Base-by-base conservation (phyloP, 2,329 filamentous ascomycete species). In the Neofusicoccum umdonicola region DNA sequence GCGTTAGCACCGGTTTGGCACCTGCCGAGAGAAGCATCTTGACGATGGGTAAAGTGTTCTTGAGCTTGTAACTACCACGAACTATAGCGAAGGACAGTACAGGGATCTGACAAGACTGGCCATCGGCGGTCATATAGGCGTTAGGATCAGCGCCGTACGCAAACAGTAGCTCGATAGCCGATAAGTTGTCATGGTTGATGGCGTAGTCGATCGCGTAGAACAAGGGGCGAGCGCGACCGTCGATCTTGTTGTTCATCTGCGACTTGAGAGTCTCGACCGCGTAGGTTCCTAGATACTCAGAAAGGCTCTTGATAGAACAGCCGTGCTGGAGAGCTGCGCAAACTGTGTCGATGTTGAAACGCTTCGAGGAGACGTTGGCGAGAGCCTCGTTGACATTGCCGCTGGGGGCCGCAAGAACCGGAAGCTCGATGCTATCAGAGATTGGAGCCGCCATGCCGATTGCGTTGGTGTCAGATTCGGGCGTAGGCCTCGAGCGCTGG, bases 151-250 rank as follows among this genome's bases (percentile, higher is more conserved):
- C 50, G 27, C 48, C 27, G 12, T 63, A 22, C n/a, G 56, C n/a
- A 13, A 63, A 15, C 48, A 63, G 13, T 19, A 63, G 27, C 13
- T 22, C 15, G 39, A 63, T 22, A 11, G 34, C 5, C 48, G 37
- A 8, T 4, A 50, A 7, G 48, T 17, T 34, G 41, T 56, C 19
- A 15, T 42, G 37, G n/a, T 56, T 13, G 12, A 63, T 47, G 15
- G 61, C 61, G n/a, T 52, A 19, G 8, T 52, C 50, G 15, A 52
- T 52, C 2, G 50, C 50, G n/a, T 61, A 61, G 44, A 61, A 61
- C 19, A 61, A n/a, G 8, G 57, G 41, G 4, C 41, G 6, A 27
- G 15, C 15, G 9, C 19, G 35, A 11, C 52, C 52, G 11, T 5
- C 35, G 4, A 57, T 37, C 50, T 35, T 52, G 7, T 37, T 11